Percentiles rank a stretch among this genome's conserved stretches.
Conservation (phyloP, 164 flowering plant species). For the Berberis vulgaris region DNA sequence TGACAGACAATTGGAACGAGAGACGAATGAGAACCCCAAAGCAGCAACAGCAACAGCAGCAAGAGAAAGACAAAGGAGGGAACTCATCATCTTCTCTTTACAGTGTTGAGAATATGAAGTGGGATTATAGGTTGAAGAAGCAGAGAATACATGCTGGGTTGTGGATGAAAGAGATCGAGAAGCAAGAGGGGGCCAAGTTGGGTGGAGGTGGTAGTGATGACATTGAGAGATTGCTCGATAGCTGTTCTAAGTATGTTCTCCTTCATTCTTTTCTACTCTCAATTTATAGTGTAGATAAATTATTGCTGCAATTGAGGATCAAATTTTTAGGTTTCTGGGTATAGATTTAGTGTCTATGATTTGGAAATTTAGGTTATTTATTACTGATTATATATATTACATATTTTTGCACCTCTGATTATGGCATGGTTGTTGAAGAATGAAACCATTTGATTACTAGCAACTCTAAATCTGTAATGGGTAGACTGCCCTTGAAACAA, state of each 20-base stretch:
- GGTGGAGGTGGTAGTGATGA: constrained; percentile 54
- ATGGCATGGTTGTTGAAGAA: too few species aligned
- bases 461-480: too few species aligned
- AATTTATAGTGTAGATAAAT: too few species aligned
- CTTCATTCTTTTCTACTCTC: too few species aligned
- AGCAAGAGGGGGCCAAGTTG: constrained; percentile 70
- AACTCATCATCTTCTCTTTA: constrained; percentile 62
- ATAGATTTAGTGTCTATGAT: too few species aligned
- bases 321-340: too few species aligned
- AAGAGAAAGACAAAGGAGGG: constrained; percentile 11
- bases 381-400: too few species aligned
- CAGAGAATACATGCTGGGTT: constrained; percentile 85
- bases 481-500: too few species aligned
- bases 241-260: constrained; percentile 73
- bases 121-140: constrained; percentile 84
- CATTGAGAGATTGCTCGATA: constrained; percentile 75
- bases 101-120: constrained; percentile 65
- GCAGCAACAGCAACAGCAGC: constrained; percentile 5
- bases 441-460: too few species aligned
- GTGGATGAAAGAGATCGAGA: constrained; percentile 95
- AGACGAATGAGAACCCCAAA: constrained; percentile 29
- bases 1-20: constrained; percentile 84
- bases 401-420: too few species aligned
- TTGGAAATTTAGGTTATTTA: too few species aligned
- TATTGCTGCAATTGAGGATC: too few species aligned